These are phyloP conservation scores for Phytophthora brassicae DNA, from an alignment of 352 stramenopile species.

Conservation along the genomic window DNA sequence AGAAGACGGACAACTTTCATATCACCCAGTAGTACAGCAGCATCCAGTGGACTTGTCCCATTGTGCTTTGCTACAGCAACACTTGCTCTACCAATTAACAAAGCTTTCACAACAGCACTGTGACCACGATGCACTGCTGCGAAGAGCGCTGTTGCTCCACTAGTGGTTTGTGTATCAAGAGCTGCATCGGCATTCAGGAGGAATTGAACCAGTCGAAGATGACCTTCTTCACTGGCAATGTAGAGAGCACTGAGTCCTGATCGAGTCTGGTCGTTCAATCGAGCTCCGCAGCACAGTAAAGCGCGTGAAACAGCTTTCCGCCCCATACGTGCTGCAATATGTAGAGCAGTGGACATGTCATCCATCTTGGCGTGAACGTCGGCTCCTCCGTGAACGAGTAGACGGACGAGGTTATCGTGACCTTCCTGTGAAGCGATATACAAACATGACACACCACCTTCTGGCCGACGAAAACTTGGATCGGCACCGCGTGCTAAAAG, in stretches of 20 bases:
- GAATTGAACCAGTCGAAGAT: slow-evolving; percentile 60
- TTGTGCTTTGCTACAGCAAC: slow-evolving; percentile 67
- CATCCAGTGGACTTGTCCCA: slow-evolving; percentile 72
- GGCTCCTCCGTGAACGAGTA: slow-evolving; percentile 50
- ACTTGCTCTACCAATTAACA: slow-evolving; percentile 60
- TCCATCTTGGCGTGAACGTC: slow-evolving; percentile 72
- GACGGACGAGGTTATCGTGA: slow-evolving; percentile 59
- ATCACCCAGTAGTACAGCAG: slow-evolving; percentile 65
- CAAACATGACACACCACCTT: slow-evolving; percentile 70
- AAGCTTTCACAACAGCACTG: slow-evolving; percentile 45
- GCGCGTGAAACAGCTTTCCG: slow-evolving; percentile 52
- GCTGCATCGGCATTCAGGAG: slow-evolving; percentile 42
- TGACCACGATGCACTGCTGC: slow-evolving; percentile 77
- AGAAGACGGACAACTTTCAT: slow-evolving; percentile 59
- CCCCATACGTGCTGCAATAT: slow-evolving; percentile 83
- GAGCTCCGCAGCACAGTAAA: slow-evolving; percentile 53
- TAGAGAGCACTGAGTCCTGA: slow-evolving; percentile 80
- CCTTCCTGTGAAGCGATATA: slow-evolving; percentile 84
- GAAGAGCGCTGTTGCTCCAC: slow-evolving; percentile 77
- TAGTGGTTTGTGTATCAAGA: slow-evolving; percentile 47
- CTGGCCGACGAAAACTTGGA: slow-evolving; percentile 61
- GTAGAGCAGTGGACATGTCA: slow-evolving; percentile 73
- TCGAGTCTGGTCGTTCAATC: slow-evolving; percentile 71
- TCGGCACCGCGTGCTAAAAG: slow-evolving; percentile 60
- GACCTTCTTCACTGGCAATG: slow-evolving; percentile 85